phyloP scores from a whole-genome alignment of 2,329 filamentous ascomycete genomes.

The Immersiporthe knoxdaviesiana region DNA sequence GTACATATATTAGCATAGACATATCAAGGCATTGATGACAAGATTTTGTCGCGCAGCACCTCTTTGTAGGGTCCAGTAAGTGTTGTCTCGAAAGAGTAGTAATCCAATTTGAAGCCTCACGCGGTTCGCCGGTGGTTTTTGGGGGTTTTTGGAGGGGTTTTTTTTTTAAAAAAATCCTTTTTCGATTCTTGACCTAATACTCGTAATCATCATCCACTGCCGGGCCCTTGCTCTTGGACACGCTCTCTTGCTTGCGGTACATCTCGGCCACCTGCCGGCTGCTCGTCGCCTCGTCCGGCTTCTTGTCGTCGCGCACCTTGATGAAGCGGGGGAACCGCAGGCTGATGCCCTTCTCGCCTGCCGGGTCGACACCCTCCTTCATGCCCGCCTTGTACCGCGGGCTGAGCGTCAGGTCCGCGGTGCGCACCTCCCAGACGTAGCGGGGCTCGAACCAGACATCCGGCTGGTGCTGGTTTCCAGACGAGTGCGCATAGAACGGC shows the following conservation, averaged over 20 bases:
- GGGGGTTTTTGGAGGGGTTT: no score
- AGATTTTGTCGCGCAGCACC: not conserved
- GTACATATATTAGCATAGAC: slow-evolving; percentile 8
- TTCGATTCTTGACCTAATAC: slow-evolving; percentile 61
- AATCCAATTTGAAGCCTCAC: slow-evolving; percentile 6
- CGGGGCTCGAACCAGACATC: slow-evolving; percentile 98
- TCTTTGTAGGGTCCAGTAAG: not conserved
- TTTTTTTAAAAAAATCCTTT: no score
- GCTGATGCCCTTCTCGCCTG: slow-evolving; percentile 78
- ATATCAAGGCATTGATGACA: not conserved
- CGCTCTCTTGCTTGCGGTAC: slow-evolving; percentile 93
- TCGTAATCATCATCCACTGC: slow-evolving; percentile 97
- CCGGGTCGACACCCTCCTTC: slow-evolving; percentile 74
- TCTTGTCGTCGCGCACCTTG: slow-evolving; percentile 91
- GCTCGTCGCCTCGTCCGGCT: slow-evolving; percentile 84
- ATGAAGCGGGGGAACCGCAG: slow-evolving; percentile 93
- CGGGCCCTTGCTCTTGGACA: slow-evolving; percentile 82
- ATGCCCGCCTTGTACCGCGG: slow-evolving; percentile 92
- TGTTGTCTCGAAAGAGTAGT: not conserved
- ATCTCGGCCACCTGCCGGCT: slow-evolving; percentile 90
- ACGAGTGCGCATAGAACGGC: slow-evolving; percentile 89
- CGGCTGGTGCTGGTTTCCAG: slow-evolving; percentile 86
- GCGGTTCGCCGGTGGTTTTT: not conserved
- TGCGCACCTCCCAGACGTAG: slow-evolving; percentile 97
- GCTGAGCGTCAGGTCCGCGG: slow-evolving; percentile 89